Conservation (phyloP, 208 protist species). For the Crithidia mellificae region DNA sequence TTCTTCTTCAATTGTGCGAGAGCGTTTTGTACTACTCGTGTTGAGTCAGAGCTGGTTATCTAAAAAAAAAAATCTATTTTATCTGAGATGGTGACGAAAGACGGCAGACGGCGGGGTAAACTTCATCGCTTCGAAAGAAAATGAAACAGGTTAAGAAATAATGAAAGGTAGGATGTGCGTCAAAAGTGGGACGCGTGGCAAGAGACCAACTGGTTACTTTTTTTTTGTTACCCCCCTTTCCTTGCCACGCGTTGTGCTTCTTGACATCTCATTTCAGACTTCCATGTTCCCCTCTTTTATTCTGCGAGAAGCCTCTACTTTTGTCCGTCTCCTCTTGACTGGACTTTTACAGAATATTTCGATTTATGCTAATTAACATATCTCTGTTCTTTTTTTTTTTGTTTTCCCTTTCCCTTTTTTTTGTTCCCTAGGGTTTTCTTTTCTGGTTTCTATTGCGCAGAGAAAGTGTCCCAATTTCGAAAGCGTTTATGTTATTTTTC, state of each 20-base stretch:
- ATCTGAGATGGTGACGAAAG: neutral
- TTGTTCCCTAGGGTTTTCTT: no score
- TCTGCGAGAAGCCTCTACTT: neutral
- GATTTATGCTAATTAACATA: conserved; percentile 5
- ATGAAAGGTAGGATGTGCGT: no score
- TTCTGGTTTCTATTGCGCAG: no score
- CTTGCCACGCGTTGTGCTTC: neutral
- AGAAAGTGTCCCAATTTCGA: neutral
- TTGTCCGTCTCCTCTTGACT: neutral
- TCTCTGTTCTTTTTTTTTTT: conserved; percentile 4
- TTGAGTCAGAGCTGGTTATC: neutral
- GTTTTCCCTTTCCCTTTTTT: neutral
- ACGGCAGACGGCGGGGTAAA: neutral
- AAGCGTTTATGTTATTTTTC: conserved; percentile 6
- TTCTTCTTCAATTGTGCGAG: no score
- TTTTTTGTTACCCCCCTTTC: conserved; percentile 3
- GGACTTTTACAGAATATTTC: conserved; percentile 3
- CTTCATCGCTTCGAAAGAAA: no score
- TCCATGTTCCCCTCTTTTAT: conserved; percentile 6
- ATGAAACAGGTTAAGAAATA: no score
- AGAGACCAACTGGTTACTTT: neutral
- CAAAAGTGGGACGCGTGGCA: neutral
- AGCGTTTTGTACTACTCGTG: neutral
- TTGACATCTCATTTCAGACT: neutral
- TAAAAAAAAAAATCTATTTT: neutral